A percentile compares a stretch with the other conserved stretches of the same genome.
These are phyloP conservation scores for Amyloporia xantha DNA, from an alignment of 768 basidiomycete genomes.

Conservation along the genomic window DNA sequence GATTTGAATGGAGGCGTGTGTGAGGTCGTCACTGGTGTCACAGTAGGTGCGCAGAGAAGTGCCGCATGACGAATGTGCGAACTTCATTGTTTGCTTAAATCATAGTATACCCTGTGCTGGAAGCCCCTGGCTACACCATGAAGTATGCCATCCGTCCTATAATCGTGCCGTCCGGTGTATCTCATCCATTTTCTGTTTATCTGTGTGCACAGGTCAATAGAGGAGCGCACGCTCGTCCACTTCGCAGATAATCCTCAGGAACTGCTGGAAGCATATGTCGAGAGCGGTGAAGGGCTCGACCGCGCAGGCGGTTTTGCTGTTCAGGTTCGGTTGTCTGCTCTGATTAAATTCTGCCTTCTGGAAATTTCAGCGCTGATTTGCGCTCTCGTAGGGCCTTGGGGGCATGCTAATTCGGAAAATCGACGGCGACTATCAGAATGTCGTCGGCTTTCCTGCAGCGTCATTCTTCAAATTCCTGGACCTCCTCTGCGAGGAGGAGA, in stretches of 20 bases:
- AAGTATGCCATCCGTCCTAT: slow-evolving; percentile 52
- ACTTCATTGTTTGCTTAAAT: no score
- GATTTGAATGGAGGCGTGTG: slow-evolving; percentile 83
- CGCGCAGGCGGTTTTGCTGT: slow-evolving; percentile 93
- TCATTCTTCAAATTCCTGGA: slow-evolving; percentile 77
- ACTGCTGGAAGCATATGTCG: slow-evolving; percentile 71
- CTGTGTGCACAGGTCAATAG: slow-evolving; percentile 53
- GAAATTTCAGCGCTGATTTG: no score
- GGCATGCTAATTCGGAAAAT: slow-evolving; percentile 76
- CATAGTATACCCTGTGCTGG: slow-evolving; percentile 69
- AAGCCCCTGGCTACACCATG: slow-evolving; percentile 69
- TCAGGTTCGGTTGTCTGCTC: slow-evolving; percentile 55
- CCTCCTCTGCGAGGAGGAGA: slow-evolving; percentile 64
- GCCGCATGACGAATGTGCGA: no score
- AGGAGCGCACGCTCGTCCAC: slow-evolving; percentile 75
- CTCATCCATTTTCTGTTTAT: neutral
- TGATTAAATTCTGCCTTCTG: no score
- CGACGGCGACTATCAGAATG: slow-evolving; percentile 86
- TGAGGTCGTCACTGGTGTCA: slow-evolving; percentile 89
- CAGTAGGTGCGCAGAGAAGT: slow-evolving; percentile 68
- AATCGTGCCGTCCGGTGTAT: neutral
- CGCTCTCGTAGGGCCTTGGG: slow-evolving; percentile 68
- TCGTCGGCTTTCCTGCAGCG: slow-evolving; percentile 87
- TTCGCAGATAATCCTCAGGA: slow-evolving; percentile 58
- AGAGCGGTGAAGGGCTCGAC: slow-evolving; percentile 79